Evolutionary conservation across 164 flowering plant genomes (phyloP).

Genomic region (Taxillus chinensis): DNA sequence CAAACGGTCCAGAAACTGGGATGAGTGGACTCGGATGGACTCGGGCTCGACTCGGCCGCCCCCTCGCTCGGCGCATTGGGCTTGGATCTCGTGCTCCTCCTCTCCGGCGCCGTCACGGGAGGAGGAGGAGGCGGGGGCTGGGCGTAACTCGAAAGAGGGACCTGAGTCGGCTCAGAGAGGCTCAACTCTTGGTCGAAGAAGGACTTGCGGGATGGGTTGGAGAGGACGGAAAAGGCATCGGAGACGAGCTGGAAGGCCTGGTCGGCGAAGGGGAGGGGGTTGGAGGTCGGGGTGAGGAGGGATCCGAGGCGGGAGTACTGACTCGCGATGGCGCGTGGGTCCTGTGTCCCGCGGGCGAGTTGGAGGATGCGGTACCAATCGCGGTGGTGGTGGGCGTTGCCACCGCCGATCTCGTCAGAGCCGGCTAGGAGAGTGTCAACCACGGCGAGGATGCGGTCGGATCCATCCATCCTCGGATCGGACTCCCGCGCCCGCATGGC

Average conservation of each 20-base stretch:
- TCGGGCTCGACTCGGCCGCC: constrained; percentile 4
- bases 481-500: constrained; percentile 40
- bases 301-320: constrained; percentile 47
- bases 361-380: constrained; percentile 54
- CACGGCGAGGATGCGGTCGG: constrained; percentile 39
- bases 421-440: constrained; percentile 44
- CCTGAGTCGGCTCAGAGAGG: constrained; percentile 12
- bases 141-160: background rate
- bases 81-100: constrained; percentile 11
- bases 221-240: constrained; percentile 46
- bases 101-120: background rate
- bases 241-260: constrained; percentile 40
- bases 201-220: constrained; percentile 37
- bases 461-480: constrained; percentile 22
- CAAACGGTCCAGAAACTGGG: constrained; percentile 57
- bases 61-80: background rate
- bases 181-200: constrained; percentile 33
- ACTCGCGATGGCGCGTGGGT: constrained; percentile 24
- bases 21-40: background rate
- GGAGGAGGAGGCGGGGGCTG: constrained; percentile 5
- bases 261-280: constrained; percentile 35
- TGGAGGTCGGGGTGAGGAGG: constrained; percentile 36
- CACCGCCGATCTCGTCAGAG: constrained; percentile 8
- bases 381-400: constrained; percentile 10
- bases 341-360: constrained; percentile 20